Evolutionary conservation across 2,329 filamentous ascomycete species (phyloP), one percentile per base, ranked within the genome.

Genomic region (Helotiales sp.): DNA sequence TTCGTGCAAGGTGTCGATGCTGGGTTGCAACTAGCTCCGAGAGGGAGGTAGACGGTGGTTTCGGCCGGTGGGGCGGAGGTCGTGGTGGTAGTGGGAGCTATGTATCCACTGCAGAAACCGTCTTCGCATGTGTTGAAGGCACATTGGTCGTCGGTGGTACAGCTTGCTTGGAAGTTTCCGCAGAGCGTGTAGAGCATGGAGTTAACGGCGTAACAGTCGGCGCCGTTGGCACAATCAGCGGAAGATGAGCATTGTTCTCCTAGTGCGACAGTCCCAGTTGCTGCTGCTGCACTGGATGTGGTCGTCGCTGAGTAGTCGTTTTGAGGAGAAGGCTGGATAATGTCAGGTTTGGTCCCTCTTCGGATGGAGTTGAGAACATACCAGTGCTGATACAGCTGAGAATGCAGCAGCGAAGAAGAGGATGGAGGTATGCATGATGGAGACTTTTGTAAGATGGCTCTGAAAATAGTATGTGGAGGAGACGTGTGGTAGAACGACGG

Each of bases 181-280:
- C 42, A 47, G 22, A 6, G 10, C 10, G 42, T 15, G 8, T 27
- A 27, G 15, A 47, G 42, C 42, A 47, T 47, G 6, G 42, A 47
- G 15, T 29, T 47, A 5, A 30, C 27, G 22, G 42, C 42, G 15
- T 47, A 47, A 12, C 42, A 47, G 15, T 29, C 27, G n/a, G 42
- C 42, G n/a, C 42, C 42, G n/a, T 24, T 48, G 8, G 57, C 60
- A 58, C 62, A 64, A 8, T 58, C 47, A 3, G 52, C 54, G 19
- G 55, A 52, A 10, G 44, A 51, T 17, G 58, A 42, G 15, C 55
- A 60, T 24, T 42, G 50, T n/a, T 30, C 42, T 22, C 59, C 60
- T 3, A 62, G 49, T 8, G 50, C 44, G 1, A 57, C 50, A 27
- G 55, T 50, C 12, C 52, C 56, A 24, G 51, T 31, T 17, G 46